Base-by-base conservation (phyloP, 805 yeast species). In the Jamesozyma spencerorum region DNA sequence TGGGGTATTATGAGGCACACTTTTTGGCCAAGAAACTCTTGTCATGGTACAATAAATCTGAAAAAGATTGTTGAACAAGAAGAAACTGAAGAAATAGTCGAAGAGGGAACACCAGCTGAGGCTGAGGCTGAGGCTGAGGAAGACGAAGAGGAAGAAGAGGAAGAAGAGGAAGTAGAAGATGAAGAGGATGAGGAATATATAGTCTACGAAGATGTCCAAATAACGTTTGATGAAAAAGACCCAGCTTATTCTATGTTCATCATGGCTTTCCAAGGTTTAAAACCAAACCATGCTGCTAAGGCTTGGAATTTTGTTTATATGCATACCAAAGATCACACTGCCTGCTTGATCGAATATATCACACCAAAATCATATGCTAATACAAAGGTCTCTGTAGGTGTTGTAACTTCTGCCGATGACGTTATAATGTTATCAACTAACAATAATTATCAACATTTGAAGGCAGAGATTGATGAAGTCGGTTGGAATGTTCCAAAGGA, bases 251-350 rank as follows among this genome's bases (percentile, higher is more conserved):
- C 86, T 37, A 83, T 92, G 94, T 88, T 79, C 58, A 95, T 90
- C 40, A 81, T 85, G 90, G 98, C 98, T 5, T 68, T 86, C 51
- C 98, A 92, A 69, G 97, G 97, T 46, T 88, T 92, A 97, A 92
- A 92, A 64, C 98, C 98, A 7, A 97, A 92, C 64, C 98, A 92
- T 65, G 96, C 97, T 28, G 98, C 98, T 42, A 85, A 94, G 46
- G 66, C 86, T 18, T 92, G 98, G 98, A 92, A 90, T 65, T 92
- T 92, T 60, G 65, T 85, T 47, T 82, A 85, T 64, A 90, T 84
- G 72, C 95, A 85, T 59, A 81, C 92, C 15, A 72, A 77, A 38
- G 67, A 77, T 31, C 70, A 73, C 51, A 70, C 90, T 28, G 94
- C 85, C 10, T 79, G 87, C 14, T 74, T 84, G 49, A 92, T 92